Percentiles rank a stretch among this genome's conserved stretches.
Evolutionary conservation across 768 basidiomycete genomes (phyloP).

Genomic region (Lentinula lateritia): DNA sequence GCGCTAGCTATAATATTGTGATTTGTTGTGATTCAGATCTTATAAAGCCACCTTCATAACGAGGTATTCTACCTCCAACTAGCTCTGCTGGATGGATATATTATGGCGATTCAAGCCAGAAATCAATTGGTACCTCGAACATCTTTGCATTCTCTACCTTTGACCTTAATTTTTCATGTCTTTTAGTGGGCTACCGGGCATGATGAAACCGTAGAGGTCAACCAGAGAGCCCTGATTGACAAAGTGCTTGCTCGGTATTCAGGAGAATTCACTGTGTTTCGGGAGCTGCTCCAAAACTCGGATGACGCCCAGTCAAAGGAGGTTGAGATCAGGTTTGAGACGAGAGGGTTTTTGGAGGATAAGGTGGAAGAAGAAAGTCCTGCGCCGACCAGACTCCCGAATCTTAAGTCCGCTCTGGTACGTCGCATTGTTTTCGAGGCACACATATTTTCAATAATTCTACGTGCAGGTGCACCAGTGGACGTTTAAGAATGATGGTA

Average conservation of each 20-base stretch:
- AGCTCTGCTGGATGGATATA: not conserved
- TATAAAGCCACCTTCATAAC: too few relatives aligned
- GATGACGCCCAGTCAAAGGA: conserved; percentile 79
- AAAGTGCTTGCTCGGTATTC: conserved; percentile 95
- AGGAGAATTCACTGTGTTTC: conserved; percentile 74
- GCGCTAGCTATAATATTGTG: too few relatives aligned
- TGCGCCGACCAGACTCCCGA: conserved; percentile 34
- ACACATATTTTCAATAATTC: not conserved
- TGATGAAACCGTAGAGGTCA: conserved; percentile 23
- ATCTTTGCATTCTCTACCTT: not conserved
- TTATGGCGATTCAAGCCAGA: conserved; percentile 1
- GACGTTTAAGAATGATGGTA: conserved; percentile 82
- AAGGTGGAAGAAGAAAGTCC: conserved; percentile 11
- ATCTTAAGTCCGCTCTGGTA: conserved; percentile 60
- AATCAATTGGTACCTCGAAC: not conserved
- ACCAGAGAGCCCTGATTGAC: conserved; percentile 94
- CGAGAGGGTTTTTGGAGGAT: conserved; percentile 39
- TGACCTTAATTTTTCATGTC: not conserved
- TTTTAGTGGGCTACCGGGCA: conserved; percentile 6
- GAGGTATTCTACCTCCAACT: too few relatives aligned
- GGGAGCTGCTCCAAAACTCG: conserved; percentile 93
- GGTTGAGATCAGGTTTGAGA: conserved; percentile 80
- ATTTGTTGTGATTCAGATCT: too few relatives aligned
- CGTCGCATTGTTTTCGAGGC: conserved; percentile 11
- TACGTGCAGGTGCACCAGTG: conserved; percentile 64